These are phyloP conservation scores for Tolypocladium nubicola DNA, from an alignment of 2,329 filamentous ascomycete species.

Conservation along the genomic window DNA sequence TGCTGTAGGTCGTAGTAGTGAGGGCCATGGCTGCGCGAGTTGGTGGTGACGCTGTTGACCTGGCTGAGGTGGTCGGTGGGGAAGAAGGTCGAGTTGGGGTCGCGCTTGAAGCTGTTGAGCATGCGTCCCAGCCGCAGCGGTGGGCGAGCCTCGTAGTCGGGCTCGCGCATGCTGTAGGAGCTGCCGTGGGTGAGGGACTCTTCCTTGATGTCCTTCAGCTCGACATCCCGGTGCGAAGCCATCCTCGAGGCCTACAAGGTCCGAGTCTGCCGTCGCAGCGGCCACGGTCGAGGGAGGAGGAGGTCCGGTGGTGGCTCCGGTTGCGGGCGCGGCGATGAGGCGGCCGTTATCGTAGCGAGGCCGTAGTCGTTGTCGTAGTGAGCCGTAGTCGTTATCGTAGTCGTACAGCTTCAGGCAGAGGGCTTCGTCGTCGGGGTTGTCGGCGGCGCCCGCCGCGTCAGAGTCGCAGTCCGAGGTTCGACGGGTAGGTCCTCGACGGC, in stretches of 20 bases:
- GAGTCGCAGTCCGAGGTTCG: background rate
- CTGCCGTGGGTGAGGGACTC: conserved; percentile 41
- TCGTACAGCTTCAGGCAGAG: background rate
- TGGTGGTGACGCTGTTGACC: conserved; percentile 14
- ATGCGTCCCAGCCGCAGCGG: conserved; percentile 30
- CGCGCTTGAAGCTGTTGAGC: conserved; percentile 53
- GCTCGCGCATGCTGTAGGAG: conserved; percentile 40
- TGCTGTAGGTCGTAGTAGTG: conserved; percentile 45
- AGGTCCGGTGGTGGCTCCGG: background rate
- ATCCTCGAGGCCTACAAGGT: conserved; percentile 11
- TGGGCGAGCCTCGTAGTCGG: conserved; percentile 29
- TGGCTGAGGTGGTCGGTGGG: conserved; percentile 30
- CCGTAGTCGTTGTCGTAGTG: background rate
- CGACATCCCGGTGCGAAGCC: conserved; percentile 33
- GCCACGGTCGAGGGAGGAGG: background rate
- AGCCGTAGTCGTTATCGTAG: background rate
- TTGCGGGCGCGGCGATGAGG: background rate
- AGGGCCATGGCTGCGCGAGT: conserved; percentile 15
- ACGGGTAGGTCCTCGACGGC: too few species aligned
- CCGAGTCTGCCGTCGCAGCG: background rate
- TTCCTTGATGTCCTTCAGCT: conserved; percentile 49
- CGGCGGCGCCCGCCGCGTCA: background rate
- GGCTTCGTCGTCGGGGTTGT: background rate
- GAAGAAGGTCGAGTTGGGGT: conserved; percentile 39
- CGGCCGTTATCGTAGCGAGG: background rate